A percentile compares a stretch with the other conserved stretches of the same genome.
These are phyloP conservation scores for Elaeis guineensis DNA, from an alignment of 176 grass and related monocot genomes.

Conservation along the genomic window DNA sequence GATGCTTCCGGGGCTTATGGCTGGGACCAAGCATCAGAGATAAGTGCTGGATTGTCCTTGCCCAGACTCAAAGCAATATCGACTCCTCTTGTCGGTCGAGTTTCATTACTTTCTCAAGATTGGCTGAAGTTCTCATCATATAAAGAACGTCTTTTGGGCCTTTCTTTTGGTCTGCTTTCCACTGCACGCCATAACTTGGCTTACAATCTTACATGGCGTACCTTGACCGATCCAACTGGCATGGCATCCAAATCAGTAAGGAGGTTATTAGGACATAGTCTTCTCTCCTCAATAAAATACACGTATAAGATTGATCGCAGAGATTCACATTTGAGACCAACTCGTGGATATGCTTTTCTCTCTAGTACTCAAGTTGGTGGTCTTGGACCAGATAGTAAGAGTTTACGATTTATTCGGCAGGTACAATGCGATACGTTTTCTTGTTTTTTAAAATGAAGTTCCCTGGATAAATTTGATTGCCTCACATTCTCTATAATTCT, in stretches of 20 bases:
- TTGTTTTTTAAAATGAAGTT: too few relatives aligned
- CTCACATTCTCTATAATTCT: too few relatives aligned
- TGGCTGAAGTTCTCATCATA: constrained; percentile 66
- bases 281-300: constrained; percentile 69
- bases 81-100: constrained; percentile 38
- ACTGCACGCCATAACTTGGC: constrained; percentile 47
- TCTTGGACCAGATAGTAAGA: constrained; percentile 47
- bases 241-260: constrained; percentile 51
- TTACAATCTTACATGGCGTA: constrained; percentile 61
- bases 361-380: constrained; percentile 66
- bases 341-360: constrained; percentile 57
- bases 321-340: constrained; percentile 64
- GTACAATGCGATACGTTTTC: constrained; percentile 3
- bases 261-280: constrained; percentile 55
- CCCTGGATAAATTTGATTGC: too few relatives aligned
- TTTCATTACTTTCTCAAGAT: constrained; percentile 47
- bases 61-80: constrained; percentile 54
- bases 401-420: constrained; percentile 61
- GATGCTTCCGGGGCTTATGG: constrained; percentile 57
- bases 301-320: constrained; percentile 61
- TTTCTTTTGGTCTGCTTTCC: constrained; percentile 61
- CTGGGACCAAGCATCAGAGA: constrained; percentile 40
- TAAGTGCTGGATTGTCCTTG: constrained; percentile 37
- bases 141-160: constrained; percentile 44
- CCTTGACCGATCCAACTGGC: constrained; percentile 46